Base-by-base conservation (phyloP, 2,329 filamentous ascomycete species). In the Pezicula carpinea region DNA sequence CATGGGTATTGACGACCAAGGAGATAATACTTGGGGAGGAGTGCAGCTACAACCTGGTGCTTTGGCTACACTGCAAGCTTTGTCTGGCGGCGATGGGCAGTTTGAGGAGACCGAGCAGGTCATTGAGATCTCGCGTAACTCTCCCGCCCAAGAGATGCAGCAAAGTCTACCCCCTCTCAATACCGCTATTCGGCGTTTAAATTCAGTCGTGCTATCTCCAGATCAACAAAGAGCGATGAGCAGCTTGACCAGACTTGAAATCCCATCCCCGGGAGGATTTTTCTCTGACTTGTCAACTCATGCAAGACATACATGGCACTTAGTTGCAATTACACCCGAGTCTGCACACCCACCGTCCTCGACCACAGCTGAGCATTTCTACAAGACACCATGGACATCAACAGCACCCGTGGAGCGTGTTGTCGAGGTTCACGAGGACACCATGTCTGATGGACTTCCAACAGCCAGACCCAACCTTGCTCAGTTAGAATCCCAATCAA, bases 201-300 rank as follows among this genome's bases (percentile, higher is more conserved):
- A 63, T 49, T 66, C 68, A 10, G 65, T 71, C 40, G 65, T 70
- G 34, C 63, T 64, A 17, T 72, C 71, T 1, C 72, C 79, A 8
- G 69, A 74, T 7, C 79, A 80, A 36, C 75, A 74, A 48, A 67
- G 75, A 47, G 85, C 83, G 13, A 73, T 83, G 13, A 83, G 84
- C 47, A 87, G 84, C 33, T 76, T 96, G 52, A 91, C 87, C 17
- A 83, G 80, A 49, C 77, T 96, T 17, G 91, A 91, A 21, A 90
- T 97, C 29, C 92, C 91, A 5, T 96, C 92, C 0, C 92, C 92
- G 0, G 86, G 89, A 21, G 89, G 87, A 1, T 96, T 96, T 74
- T 96, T 96, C 67, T 88, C 88, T 2, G 89, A 86, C 0, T 77
- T 96, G 22, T 88, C 86, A 32, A 80, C 85, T 3, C 79, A 81